A percentile compares a stretch with the other conserved stretches of the same genome.
Conservation (phyloP, 2,329 filamentous ascomycete species). For the Polytolypa hystricis region DNA sequence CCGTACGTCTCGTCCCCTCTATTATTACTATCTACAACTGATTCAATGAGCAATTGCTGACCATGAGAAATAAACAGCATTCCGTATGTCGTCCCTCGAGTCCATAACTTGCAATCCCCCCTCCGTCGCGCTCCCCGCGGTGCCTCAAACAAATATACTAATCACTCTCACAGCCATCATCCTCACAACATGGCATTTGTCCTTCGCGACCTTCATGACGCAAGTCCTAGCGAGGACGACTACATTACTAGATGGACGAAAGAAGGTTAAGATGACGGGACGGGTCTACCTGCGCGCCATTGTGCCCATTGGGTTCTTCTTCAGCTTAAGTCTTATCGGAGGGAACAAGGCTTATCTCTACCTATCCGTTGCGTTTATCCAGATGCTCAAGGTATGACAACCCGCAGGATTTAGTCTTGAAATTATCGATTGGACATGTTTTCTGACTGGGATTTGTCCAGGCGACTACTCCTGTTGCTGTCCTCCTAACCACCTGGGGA, state of each 20-base stretch:
- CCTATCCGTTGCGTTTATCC: slow-evolving; percentile 90
- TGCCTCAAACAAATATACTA: slow-evolving; percentile 8
- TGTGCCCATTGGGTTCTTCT: slow-evolving; percentile 88
- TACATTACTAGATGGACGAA: slow-evolving; percentile 79
- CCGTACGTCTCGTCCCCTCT: slow-evolving; percentile 42
- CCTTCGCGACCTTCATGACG: slow-evolving; percentile 88
- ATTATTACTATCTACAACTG: not conserved
- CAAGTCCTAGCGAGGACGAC: slow-evolving; percentile 88
- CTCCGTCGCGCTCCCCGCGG: too few relatives aligned
- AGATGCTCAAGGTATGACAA: slow-evolving; percentile 86
- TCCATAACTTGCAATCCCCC: slow-evolving; percentile 6
- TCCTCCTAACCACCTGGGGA: slow-evolving; percentile 78
- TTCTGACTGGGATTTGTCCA: slow-evolving; percentile 30
- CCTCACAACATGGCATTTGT: slow-evolving; percentile 90
- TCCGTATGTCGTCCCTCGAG: slow-evolving; percentile 28
- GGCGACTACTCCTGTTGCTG: slow-evolving; percentile 90
- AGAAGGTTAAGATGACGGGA: slow-evolving; percentile 94
- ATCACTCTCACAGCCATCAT: slow-evolving; percentile 38
- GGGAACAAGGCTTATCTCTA: slow-evolving; percentile 94
- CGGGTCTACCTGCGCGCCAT: slow-evolving; percentile 87
- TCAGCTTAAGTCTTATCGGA: slow-evolving; percentile 91
- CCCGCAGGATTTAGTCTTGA: not conserved
- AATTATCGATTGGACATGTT: slow-evolving; percentile 3
- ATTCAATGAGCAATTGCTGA: not conserved
- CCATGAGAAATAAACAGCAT: slow-evolving; percentile 26